These are phyloP conservation scores for Thymus quinquecostatus DNA, from an alignment of 257 asterid genomes.

Conservation along the genomic window DNA sequence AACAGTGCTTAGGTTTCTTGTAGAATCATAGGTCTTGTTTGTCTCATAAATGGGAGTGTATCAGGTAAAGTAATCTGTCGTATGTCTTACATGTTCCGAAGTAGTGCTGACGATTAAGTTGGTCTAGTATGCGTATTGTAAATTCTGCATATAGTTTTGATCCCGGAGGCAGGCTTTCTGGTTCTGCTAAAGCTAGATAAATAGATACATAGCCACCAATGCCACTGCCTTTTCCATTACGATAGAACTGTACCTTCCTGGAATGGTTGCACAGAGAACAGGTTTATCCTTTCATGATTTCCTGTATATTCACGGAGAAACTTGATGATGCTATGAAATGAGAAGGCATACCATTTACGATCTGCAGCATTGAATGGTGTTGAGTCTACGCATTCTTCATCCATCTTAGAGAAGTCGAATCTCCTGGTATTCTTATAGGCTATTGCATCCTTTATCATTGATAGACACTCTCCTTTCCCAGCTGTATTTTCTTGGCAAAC, in stretches of 20 bases:
- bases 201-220: constrained; percentile 49
- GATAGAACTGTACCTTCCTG: constrained; percentile 71
- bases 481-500: constrained; percentile 44
- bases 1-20: not conserved
- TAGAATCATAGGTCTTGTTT: constrained; percentile 9
- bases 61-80: not conserved
- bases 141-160: constrained; percentile 56
- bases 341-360: constrained; percentile 46
- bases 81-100: constrained; percentile 50
- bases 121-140: constrained; percentile 59
- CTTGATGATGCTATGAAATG: not conserved
- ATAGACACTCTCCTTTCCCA: constrained; percentile 53
- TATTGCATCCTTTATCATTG: constrained; percentile 60
- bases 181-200: constrained; percentile 61
- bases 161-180: constrained; percentile 44
- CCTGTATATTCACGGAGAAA: not conserved
- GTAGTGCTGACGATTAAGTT: constrained; percentile 41
- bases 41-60: not conserved
- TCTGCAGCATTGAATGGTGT: constrained; percentile 54
- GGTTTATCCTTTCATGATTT: not conserved
- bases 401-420: constrained; percentile 39
- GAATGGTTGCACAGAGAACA: constrained; percentile 9
- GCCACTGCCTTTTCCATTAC: constrained; percentile 66
- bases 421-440: constrained; percentile 49
- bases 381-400: constrained; percentile 49